Base-by-base conservation (phyloP, 441 rosid genomes). In the Adansonia rubrostipa region DNA sequence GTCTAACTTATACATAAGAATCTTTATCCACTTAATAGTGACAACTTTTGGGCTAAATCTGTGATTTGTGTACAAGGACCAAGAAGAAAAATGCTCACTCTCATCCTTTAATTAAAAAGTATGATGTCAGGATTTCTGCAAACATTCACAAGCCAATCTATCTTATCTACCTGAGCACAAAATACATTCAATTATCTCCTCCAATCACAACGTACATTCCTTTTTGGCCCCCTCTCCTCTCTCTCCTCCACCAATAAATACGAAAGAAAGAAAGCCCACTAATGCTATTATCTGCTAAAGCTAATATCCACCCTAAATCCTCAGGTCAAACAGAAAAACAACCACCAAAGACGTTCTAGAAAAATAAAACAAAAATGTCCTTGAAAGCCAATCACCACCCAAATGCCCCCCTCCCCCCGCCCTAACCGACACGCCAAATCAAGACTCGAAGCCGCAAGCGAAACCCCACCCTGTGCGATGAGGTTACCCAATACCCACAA, bases 381-480 rank as follows among this genome's bases (percentile, higher is more conserved):
- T 51, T 28, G 13, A 20, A 42, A 14, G 4, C 77, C 53, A 74
- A 58, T 58, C 67, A 44, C 56, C 77, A 14, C 77, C 67, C n/a
- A 19, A 73, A 9, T 22, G 22, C 7, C 20, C 24, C 10, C 62
- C 9, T n/a, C 8, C 6, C 22, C 50, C 9, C 4, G 13, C 13
- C 61, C 19, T 47, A 47, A 47, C 51, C 10, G 1, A 47, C 51
- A 9, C 51, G 13, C 72, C 14, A 28, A 51, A 17, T 68, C 28
- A 68, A 10, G 54, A n/a, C 17, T 47, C 36, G 47, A n/a, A 36
- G 40, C 51, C 54, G 76, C 76, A 57, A 17, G 33, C 76, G 0
- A 6, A 75, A 54, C 50, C 74, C 42, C 73, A 44, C 74, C 45
- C 58, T 67, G 22, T 53, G 66, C 74, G 79, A 74, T 77, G 79